A percentile compares a stretch with the other conserved stretches of the same genome.
These are phyloP conservation scores for Cyberlindnera subsufficiens DNA, from an alignment of 805 yeast species.

Conservation along the genomic window DNA sequence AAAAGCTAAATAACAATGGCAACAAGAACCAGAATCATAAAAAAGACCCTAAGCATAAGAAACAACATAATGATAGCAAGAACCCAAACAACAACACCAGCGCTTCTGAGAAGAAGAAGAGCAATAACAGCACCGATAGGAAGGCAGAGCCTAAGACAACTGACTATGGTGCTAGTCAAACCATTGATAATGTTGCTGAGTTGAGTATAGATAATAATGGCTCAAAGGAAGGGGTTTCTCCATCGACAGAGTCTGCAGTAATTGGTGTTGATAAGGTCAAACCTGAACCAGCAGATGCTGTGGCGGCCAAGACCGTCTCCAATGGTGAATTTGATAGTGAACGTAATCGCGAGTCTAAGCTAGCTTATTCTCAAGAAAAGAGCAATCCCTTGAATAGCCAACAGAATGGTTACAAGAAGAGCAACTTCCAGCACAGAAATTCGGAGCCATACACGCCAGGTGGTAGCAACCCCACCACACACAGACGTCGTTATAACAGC, in stretches of 20 bases:
- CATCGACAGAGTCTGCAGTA: neutral
- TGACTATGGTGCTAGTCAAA: no score
- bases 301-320: no score
- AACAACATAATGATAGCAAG: slow-evolving; percentile 4
- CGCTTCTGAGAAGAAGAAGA: neutral
- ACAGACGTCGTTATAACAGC: slow-evolving; percentile 9
- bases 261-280: neutral
- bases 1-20: neutral
- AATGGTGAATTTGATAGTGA: no score
- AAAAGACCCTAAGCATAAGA: neutral
- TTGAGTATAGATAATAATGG: slow-evolving; percentile 1
- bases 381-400: neutral
- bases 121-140: neutral
- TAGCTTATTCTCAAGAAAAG: neutral
- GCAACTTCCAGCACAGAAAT: slow-evolving; percentile 13
- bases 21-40: neutral
- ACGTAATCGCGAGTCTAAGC: no score
- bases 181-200: neutral
- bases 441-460: slow-evolving; percentile 13
- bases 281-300: no score
- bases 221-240: neutral
- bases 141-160: neutral
- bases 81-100: slow-evolving; percentile 4
- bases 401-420: slow-evolving; percentile 1
- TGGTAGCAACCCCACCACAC: slow-evolving; percentile 1